phyloP scores from a whole-genome alignment of 768 basidiomycete species.

The Boletus edulis region DNA sequence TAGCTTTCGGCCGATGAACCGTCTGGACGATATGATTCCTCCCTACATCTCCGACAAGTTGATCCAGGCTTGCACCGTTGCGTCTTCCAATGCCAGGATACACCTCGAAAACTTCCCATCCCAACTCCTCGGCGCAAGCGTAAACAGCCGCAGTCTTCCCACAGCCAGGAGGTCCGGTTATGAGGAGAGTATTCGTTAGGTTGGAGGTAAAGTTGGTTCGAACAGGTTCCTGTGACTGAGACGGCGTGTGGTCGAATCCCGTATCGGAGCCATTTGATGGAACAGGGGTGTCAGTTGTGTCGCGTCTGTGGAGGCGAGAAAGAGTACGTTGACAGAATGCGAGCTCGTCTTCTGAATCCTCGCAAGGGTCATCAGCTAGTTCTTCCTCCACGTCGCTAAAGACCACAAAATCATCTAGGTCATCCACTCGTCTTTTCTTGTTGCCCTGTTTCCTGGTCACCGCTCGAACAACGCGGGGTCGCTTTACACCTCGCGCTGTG shows the following conservation, averaged over 20 bases:
- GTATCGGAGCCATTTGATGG: conserved; percentile 2
- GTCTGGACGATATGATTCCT: conserved; percentile 81
- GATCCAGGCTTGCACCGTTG: conserved; percentile 72
- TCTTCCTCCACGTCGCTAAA: conserved; percentile 36
- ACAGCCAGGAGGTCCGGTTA: conserved; percentile 76
- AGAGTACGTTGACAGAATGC: conserved; percentile 27
- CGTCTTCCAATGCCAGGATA: conserved; percentile 94
- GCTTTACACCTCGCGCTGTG: conserved; percentile 45
- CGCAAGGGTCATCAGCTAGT: conserved; percentile 30
- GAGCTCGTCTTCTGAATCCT: conserved; percentile 39
- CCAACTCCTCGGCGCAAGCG: conserved; percentile 90
- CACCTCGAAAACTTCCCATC: conserved; percentile 96
- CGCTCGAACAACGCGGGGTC: conserved; percentile 56
- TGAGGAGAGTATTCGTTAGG: conserved; percentile 84
- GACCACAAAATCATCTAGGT: conserved; percentile 58
- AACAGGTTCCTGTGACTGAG: conserved; percentile 10
- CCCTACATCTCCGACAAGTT: conserved; percentile 87
- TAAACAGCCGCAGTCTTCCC: conserved; percentile 95
- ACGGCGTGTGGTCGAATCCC: conserved; percentile 3
- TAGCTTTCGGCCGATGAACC: conserved; percentile 14
- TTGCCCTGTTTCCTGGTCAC: conserved; percentile 45
- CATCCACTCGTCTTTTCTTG: conserved; percentile 55
- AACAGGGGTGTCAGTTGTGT: not conserved
- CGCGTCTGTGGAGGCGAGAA: conserved; percentile 14
- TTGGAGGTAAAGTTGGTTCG: conserved; percentile 36